phyloP scores from a whole-genome alignment of 2,329 filamentous ascomycete genomes.

The Sarocladiaceae sp. region DNA sequence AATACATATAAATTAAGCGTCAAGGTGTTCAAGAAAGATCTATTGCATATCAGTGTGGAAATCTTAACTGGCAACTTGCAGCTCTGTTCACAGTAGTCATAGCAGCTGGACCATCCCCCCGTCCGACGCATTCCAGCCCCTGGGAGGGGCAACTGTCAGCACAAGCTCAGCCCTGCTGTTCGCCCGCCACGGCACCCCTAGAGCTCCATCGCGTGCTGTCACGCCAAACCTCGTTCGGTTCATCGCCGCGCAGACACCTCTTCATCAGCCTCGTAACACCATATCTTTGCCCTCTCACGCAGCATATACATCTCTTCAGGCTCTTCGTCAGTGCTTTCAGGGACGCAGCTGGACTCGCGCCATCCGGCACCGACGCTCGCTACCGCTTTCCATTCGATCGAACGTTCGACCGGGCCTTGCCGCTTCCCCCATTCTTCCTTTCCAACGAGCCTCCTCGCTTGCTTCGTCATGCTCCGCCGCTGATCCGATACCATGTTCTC shows the following conservation, averaged over 20 bases:
- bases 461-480: constrained; percentile 33
- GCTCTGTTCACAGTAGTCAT: no score
- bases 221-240: constrained; percentile 4
- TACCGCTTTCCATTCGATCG: neutral
- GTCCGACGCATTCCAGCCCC: neutral
- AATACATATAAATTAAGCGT: no score
- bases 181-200: neutral
- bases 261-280: neutral
- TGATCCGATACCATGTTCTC: constrained; percentile 50
- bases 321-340: neutral
- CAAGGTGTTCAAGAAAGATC: no score
- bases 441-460: constrained; percentile 12
- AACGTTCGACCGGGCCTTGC: constrained; percentile 12
- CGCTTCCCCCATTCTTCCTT: constrained; percentile 13
- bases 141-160: neutral
- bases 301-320: neutral
- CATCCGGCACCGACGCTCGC: constrained; percentile 6
- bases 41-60: no score
- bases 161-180: neutral
- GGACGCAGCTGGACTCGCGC: constrained; percentile 6
- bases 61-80: no score
- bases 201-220: constrained; percentile 8
- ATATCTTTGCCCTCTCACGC: neutral
- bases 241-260: neutral
- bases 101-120: neutral